Evolutionary conservation across 2,329 filamentous ascomycete species (phyloP).

Genomic region (Nannizziopsis arthrosporioides): DNA sequence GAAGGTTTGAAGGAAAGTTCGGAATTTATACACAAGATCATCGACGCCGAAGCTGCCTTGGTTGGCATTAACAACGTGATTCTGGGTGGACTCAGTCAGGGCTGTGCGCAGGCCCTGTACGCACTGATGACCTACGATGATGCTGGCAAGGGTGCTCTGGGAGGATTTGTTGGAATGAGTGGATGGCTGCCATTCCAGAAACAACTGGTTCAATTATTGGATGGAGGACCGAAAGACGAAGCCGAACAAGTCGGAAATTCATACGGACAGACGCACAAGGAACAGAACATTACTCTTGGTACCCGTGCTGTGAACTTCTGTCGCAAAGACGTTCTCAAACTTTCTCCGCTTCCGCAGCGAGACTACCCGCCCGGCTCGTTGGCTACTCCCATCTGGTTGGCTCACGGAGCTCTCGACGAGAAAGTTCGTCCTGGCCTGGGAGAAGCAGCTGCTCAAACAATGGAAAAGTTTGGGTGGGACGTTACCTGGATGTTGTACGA

Average conservation of each 20-base stretch:
- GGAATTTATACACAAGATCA: conserved; percentile 15
- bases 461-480: conserved; percentile 15
- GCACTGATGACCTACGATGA: conserved; percentile 15
- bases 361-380: background rate
- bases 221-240: background rate
- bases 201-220: conserved; percentile 24
- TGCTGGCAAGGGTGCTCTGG: conserved; percentile 15
- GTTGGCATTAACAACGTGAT: conserved; percentile 17
- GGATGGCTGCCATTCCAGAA: conserved; percentile 32
- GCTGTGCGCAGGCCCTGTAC: conserved; percentile 16
- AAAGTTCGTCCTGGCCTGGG: conserved; percentile 9
- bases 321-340: conserved; percentile 10
- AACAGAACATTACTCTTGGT: background rate
- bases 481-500: conserved; percentile 17
- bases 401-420: conserved; percentile 12
- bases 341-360: conserved; percentile 8
- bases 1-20: conserved; percentile 18
- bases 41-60: conserved; percentile 16
- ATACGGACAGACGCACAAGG: background rate
- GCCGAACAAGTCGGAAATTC: background rate
- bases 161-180: conserved; percentile 36
- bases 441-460: conserved; percentile 12
- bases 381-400: conserved; percentile 14
- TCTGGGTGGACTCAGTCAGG: conserved; percentile 20
- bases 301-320: conserved; percentile 9